Percentiles rank a stretch among this genome's conserved stretches.
phyloP scores from a whole-genome alignment of 768 basidiomycete genomes.

The Calocybe indica region DNA sequence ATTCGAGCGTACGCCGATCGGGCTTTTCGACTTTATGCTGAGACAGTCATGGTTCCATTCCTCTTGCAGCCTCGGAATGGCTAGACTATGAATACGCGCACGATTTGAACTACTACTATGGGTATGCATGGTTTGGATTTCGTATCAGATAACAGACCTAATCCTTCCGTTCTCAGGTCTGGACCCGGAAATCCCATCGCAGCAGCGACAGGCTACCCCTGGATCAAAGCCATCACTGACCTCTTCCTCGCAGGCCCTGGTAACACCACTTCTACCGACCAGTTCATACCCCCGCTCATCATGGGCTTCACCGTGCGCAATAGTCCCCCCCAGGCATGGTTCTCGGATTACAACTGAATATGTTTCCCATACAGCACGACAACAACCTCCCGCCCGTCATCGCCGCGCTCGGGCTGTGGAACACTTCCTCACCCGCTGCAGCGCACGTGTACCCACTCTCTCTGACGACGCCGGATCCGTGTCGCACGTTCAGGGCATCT shows the following conservation, averaged over 20 bases:
- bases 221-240: constrained; percentile 31
- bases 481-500: constrained; percentile 31
- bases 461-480: constrained; percentile 18
- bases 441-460: constrained; percentile 30
- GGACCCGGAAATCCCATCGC: constrained; percentile 39
- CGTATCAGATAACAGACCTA: neutral
- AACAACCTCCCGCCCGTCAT: constrained; percentile 38
- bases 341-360: neutral
- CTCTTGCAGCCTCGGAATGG: constrained; percentile 30
- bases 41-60: neutral
- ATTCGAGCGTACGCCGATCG: constrained; percentile 22
- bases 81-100: constrained; percentile 38
- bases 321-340: no score
- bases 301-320: constrained; percentile 35
- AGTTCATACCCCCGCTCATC: constrained; percentile 28
- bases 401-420: constrained; percentile 37
- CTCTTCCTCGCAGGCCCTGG: constrained; percentile 27
- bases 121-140: constrained; percentile 14
- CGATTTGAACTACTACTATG: constrained; percentile 42
- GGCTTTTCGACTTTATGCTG: neutral
- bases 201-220: constrained; percentile 31
- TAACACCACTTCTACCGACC: constrained; percentile 18
- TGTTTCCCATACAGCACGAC: constrained; percentile 26
- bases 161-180: constrained; percentile 18
- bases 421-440: constrained; percentile 20